Conservation (phyloP, 371 early-diverging fungal genomes). For the Synchytrium microbalum region DNA sequence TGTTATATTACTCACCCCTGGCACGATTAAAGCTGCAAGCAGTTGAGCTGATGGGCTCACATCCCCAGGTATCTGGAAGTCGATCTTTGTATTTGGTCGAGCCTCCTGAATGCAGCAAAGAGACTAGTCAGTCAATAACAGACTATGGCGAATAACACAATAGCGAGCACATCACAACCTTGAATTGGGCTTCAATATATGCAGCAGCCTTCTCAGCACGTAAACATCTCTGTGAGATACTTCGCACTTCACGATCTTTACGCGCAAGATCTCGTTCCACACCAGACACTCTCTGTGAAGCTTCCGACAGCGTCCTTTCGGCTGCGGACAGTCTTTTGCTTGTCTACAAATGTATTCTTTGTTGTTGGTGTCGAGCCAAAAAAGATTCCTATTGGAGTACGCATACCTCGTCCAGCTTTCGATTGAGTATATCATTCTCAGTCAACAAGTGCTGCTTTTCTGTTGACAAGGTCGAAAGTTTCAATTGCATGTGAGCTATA, state of each 20-base stretch:
- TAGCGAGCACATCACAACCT: constrained; percentile 12
- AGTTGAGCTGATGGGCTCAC: constrained; percentile 35
- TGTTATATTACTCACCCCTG: background rate
- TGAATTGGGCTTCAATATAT: constrained; percentile 34
- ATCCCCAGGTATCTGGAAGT: constrained; percentile 25
- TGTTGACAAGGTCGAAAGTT: constrained; percentile 29
- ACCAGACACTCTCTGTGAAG: background rate
- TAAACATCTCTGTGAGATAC: constrained; percentile 5
- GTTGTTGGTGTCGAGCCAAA: background rate
- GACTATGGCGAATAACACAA: no score
- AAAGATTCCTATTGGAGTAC: background rate
- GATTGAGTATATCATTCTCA: constrained; percentile 28
- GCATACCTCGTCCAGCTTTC: constrained; percentile 4
- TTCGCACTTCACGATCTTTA: constrained; percentile 11
- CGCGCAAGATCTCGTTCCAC: constrained; percentile 11
- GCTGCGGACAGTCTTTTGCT: background rate
- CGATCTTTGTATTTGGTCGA: constrained; percentile 34
- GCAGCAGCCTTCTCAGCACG: constrained; percentile 33
- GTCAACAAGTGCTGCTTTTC: constrained; percentile 28
- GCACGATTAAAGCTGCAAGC: constrained; percentile 22
- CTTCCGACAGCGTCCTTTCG: constrained; percentile 9
- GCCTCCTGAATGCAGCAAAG: constrained; percentile 25
- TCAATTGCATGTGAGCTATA: constrained; percentile 33
- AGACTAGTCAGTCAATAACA: background rate
- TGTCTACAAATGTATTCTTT: constrained; percentile 18